A percentile compares a stretch with the other conserved stretches of the same genome.
These are phyloP conservation scores for Psophocarpus tetragonolobus DNA, from an alignment of 306 rosid species.

Conservation along the genomic window DNA sequence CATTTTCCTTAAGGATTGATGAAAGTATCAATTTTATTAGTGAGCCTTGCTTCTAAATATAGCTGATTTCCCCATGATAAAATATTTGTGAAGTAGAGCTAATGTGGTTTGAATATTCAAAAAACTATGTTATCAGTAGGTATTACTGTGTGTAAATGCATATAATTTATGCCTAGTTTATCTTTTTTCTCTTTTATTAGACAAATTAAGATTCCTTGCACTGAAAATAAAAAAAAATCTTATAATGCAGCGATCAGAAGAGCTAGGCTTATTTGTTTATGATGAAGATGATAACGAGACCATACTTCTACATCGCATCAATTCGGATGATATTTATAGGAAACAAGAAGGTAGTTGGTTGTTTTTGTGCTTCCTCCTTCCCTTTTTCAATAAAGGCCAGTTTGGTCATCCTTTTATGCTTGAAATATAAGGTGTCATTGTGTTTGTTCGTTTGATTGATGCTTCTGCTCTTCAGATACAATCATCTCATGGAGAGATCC, in stretches of 20 bases:
- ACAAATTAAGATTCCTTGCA: conserved; percentile 11
- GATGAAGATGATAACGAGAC: conserved; percentile 93
- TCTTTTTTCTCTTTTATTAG: not conserved
- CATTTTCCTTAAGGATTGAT: not conserved
- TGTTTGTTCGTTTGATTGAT: conserved; percentile 20
- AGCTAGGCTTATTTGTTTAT: conserved; percentile 77
- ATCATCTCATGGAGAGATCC: conserved; percentile 98
- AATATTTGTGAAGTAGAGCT: not conserved
- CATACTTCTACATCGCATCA: conserved; percentile 81
- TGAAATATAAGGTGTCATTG: not conserved
- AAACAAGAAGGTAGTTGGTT: conserved; percentile 88
- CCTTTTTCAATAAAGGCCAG: not conserved
- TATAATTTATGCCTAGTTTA: conserved; percentile 1
- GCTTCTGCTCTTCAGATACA: conserved; percentile 56
- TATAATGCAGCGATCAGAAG: conserved; percentile 81
- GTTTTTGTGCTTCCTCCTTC: not conserved
- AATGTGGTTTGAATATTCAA: not conserved
- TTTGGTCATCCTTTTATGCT: not conserved
- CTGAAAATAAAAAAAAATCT: conserved; percentile 27
- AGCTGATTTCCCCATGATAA: not conserved
- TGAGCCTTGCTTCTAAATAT: not conserved
- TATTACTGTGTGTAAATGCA: conserved; percentile 16
- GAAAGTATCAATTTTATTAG: not conserved
- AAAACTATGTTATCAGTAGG: not conserved
- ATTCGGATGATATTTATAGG: conserved; percentile 81